These are phyloP conservation scores for Huntiella abstrusa DNA, from an alignment of 2,329 filamentous ascomycete species.

Conservation along the genomic window DNA sequence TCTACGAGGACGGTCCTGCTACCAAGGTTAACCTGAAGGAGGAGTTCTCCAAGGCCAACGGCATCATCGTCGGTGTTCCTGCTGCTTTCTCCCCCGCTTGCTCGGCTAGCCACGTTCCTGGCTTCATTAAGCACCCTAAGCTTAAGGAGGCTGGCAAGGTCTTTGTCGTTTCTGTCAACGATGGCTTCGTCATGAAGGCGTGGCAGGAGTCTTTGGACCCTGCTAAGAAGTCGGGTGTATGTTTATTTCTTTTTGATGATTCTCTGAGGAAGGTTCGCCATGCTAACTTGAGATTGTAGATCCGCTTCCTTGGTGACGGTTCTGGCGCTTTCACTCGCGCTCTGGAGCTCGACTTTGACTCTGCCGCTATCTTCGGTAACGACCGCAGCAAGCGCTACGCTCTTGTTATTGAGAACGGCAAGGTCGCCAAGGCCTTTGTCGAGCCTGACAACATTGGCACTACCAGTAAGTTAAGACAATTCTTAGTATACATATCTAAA, in stretches of 20 bases:
- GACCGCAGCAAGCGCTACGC: conserved; percentile 76
- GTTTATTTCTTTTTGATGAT: conserved; percentile 18
- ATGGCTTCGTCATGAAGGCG: conserved; percentile 88
- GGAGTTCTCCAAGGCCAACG: conserved; percentile 39
- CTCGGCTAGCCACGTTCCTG: conserved; percentile 55
- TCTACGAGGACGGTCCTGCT: conserved; percentile 71
- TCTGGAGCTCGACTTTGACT: conserved; percentile 69
- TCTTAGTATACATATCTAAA: no score
- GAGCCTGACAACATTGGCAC: conserved; percentile 81
- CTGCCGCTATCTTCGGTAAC: conserved; percentile 59
- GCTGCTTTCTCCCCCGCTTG: conserved; percentile 50
- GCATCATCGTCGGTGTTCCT: conserved; percentile 68
- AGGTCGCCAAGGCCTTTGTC: conserved; percentile 61
- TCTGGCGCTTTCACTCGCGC: conserved; percentile 63
- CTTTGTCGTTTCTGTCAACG: conserved; percentile 84
- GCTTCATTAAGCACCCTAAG: conserved; percentile 64
- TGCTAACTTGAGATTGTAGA: conserved; percentile 27
- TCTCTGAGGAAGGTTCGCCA: no score
- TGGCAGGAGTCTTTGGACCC: conserved; percentile 69
- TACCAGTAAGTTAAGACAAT: conserved; percentile 36
- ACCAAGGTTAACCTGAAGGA: conserved; percentile 77
- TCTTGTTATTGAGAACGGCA: conserved; percentile 64
- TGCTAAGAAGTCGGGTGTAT: conserved; percentile 52
- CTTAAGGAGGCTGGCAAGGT: conserved; percentile 66
- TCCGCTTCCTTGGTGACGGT: conserved; percentile 78